phyloP scores from a whole-genome alignment of 2,329 filamentous ascomycete genomes.

The Claviceps digitariae region DNA sequence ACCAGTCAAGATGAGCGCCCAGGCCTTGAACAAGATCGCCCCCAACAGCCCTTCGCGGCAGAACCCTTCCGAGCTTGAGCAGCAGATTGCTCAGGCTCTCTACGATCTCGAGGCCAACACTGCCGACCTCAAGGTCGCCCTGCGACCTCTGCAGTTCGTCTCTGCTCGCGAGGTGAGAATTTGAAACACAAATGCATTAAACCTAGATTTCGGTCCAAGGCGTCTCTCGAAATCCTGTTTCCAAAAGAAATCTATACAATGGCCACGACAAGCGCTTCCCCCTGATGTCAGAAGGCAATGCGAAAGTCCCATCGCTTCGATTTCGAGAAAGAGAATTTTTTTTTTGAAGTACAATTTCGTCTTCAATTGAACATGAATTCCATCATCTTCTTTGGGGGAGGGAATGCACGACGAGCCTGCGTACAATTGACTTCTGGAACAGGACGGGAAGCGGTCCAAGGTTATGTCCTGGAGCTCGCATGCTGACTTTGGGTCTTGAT shows the following conservation, averaged over 20 bases:
- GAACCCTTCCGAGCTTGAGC: slow-evolving; percentile 96
- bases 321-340: slow-evolving; percentile 7
- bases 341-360: not conserved
- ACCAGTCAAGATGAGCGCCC: slow-evolving; percentile 46
- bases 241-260: slow-evolving; percentile 21
- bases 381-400: slow-evolving; percentile 5
- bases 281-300: not conserved
- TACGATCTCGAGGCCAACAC: slow-evolving; percentile 99
- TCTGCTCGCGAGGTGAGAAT: slow-evolving; percentile 97
- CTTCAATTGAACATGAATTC: slow-evolving; percentile 4
- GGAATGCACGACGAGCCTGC: slow-evolving; percentile 19
- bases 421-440: slow-evolving; percentile 39
- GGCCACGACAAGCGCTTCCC: slow-evolving; percentile 15
- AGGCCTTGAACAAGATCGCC: slow-evolving; percentile 95
- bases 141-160: slow-evolving; percentile 97
- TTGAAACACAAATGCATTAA: slow-evolving; percentile 16
- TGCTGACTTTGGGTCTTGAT: slow-evolving; percentile 55
- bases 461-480: slow-evolving; percentile 60
- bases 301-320: not conserved
- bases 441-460: slow-evolving; percentile 67
- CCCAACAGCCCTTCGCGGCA: slow-evolving; percentile 91
- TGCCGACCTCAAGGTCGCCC: slow-evolving; percentile 87
- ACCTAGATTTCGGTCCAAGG: slow-evolving; percentile 5
- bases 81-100: slow-evolving; percentile 89
- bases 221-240: slow-evolving; percentile 30